Base-by-base conservation (phyloP, 2,329 filamentous ascomycete species). In the Seiridium unicorne region DNA sequence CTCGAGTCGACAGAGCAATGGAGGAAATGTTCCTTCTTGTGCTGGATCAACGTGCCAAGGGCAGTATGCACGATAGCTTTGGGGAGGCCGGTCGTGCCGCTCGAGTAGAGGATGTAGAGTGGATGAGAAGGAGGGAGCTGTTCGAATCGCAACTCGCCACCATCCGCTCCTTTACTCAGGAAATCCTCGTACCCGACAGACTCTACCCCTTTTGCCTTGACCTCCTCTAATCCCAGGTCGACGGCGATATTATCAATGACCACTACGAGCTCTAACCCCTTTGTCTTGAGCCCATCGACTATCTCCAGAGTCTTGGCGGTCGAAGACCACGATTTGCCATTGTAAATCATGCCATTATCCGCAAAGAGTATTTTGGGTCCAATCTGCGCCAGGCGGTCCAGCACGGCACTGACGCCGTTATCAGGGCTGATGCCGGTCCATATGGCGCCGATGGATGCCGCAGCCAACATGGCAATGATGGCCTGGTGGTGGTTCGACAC, bases 41-140 rank as follows among this genome's bases (percentile, higher is more conserved):
- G 95, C 73, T 98, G 94, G 55, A 98, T 84, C 5, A 99, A 79
- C 0, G 94, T 97, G 5, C 95, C 95, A 10, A 95, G 84, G 0
- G 92, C 89, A 0, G 92, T 94, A 73, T 99, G 95, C 1, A 97
- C 89, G 65, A 99, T 98, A 65, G 93, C 94, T 74, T 98, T 98
- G 5, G 95, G 94, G 18, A 88, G 78, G 11, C 85, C 85, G 0
- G 95, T 98, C 0, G 95, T 99, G 31, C 95, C 95, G 51, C 90
- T 94, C 1, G 91, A 96, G 76, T 96, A 99, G 40, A 98, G 83
- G 51, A 99, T 93, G 71, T 97, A 98, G 3, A 97, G 86, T 0
- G 94, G 94, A 66, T 97, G 92, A 26, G 94, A 91, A 1, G 95
- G 89, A 1, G 87, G 84, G 7, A 98, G 84, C 71, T 93, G 91